Base-by-base conservation (phyloP, 208 protist genomes). In the Crithidia brevicula region DNA sequence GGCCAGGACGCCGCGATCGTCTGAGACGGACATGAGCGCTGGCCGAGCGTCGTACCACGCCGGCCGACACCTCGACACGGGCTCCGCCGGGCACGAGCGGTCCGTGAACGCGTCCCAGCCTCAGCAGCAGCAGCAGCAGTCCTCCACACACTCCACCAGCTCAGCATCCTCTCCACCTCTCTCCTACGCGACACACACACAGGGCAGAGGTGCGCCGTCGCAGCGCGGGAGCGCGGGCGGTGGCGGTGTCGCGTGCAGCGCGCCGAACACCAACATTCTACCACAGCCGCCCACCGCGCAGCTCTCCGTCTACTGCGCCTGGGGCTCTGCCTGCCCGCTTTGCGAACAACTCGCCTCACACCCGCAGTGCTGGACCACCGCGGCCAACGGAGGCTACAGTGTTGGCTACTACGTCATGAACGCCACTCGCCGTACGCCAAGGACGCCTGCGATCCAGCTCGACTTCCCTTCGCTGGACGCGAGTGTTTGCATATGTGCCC, bases 241-340 rank as follows among this genome's bases (percentile, higher is more conserved):
- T n/a, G n/a, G n/a, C n/a, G n/a, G n/a, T n/a, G n/a, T n/a, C n/a
- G n/a, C n/a, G n/a, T n/a, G n/a, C n/a, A n/a, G n/a, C n/a, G n/a
- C n/a, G n/a, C n/a, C n/a, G n/a, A n/a, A n/a, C n/a, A n/a, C n/a
- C n/a, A n/a, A n/a, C n/a, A n/a, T n/a, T n/a, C 53, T 8, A 22
- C 50, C 7, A 20, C 43, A 49, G 47, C n/a, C 34, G 47, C 25
- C 60, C 6, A 20, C 52, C 23, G 51, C 50, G 22, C 47, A 56
- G 25, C 56, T 79, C 3, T 69, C 77, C 8, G 85, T 89, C 33
- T 82, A 88, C 60, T 94, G 89, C 61, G 83, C 78, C 0, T 94
- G 89, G 89, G 89, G 89, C 16, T 77, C 81, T 15, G 89, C 89
- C 8, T 94, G 89, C 34, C 79, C 85, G 15, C 67, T 87, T 33